Evolutionary conservation across 192 early-diverging fungal species (phyloP).

Genomic region (Geranomyces variabilis): DNA sequence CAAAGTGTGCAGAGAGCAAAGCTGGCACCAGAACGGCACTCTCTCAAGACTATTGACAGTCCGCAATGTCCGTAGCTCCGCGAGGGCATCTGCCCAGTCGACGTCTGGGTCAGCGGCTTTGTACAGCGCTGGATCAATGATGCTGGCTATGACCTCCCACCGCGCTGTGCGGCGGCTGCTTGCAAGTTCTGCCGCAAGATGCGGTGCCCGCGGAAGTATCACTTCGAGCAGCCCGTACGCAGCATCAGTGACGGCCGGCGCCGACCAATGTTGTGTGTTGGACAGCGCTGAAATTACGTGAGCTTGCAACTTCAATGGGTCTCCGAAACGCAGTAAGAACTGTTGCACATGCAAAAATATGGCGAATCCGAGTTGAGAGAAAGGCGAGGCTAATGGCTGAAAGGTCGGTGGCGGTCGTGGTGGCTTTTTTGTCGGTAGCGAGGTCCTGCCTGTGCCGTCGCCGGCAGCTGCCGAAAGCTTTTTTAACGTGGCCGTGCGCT

Average conservation of each 20-base stretch:
- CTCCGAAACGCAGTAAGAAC: not conserved
- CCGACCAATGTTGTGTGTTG: not conserved
- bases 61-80: conserved; percentile 3
- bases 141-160: not conserved
- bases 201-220: not conserved
- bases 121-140: not conserved
- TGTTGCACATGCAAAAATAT: conserved; percentile 6
- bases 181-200: not conserved
- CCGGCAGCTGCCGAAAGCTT: too few relatives aligned
- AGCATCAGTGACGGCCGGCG: not conserved
- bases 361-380: conserved; percentile 1
- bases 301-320: not conserved
- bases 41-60: conserved; percentile 9
- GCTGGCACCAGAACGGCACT: not conserved
- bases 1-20: not conserved
- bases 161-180: not conserved
- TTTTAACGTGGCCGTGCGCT: too few relatives aligned
- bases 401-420: not conserved
- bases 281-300: not conserved
- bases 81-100: conserved; percentile 2
- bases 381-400: not conserved
- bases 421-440: too few relatives aligned
- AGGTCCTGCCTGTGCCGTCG: too few relatives aligned
- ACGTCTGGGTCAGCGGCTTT: not conserved
- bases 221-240: conserved; percentile 1